Evolutionary conservation across 192 early-diverging fungal genomes (phyloP).

Genomic region (Cladochytrium replicatum): DNA sequence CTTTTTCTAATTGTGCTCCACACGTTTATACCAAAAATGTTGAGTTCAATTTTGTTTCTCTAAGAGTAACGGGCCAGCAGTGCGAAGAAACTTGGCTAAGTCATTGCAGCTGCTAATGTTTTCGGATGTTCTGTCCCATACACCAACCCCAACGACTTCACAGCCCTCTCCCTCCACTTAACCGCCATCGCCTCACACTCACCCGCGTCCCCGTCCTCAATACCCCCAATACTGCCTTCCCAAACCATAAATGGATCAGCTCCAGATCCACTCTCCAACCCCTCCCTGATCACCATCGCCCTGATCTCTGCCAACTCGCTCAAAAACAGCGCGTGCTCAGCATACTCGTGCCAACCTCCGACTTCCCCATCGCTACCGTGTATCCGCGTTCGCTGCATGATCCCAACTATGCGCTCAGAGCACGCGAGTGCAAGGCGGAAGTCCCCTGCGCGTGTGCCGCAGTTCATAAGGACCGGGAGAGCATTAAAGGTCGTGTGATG

Average conservation of each 20-base stretch:
- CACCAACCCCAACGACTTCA: conserved; percentile 13
- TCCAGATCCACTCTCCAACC: conserved; percentile 24
- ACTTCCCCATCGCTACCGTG: no score
- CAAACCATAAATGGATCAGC: no score
- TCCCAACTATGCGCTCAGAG: conserved; percentile 24
- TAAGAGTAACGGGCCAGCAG: no score
- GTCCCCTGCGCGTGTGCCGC: conserved; percentile 11
- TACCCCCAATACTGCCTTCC: conserved; percentile 27
- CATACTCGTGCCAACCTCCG: conserved; percentile 42
- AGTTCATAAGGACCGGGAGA: conserved; percentile 24
- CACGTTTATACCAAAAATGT: no score
- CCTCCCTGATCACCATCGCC: conserved; percentile 37
- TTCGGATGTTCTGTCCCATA: conserved; percentile 32
- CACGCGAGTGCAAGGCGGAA: conserved; percentile 21
- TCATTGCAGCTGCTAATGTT: no score
- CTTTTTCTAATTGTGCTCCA: no score
- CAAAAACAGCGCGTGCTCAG: conserved; percentile 49
- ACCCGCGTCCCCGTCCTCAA: conserved; percentile 6
- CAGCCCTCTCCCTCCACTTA: conserved; percentile 14
- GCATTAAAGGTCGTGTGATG: conserved; percentile 37
- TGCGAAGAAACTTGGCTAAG: no score
- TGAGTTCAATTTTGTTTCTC: no score
- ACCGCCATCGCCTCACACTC: conserved; percentile 32
- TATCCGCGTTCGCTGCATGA: conserved; percentile 29
- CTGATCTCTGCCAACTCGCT: conserved; percentile 45